These are phyloP conservation scores for Dujonia santamariae DNA, from an alignment of 1,139 yeast species.

Conservation along the genomic window DNA sequence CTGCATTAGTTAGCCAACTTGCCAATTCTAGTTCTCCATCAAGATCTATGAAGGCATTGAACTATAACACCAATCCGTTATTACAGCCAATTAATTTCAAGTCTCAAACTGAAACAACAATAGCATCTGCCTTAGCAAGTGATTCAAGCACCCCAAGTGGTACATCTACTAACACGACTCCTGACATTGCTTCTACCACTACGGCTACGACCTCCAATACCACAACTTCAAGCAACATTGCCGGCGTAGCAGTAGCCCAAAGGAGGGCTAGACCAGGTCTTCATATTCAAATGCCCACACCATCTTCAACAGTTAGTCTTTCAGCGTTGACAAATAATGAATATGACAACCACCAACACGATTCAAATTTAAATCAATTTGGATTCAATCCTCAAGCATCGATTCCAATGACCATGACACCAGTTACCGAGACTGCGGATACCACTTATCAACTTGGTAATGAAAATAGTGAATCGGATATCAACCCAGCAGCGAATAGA, in stretches of 20 bases:
- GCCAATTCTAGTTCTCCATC: conserved; percentile 38
- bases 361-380: conserved; percentile 53
- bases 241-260: conserved; percentile 10
- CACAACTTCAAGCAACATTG: background rate
- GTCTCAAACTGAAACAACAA: conserved; percentile 7
- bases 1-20: conserved; percentile 16
- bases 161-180: conserved; percentile 10
- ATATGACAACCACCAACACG: conserved; percentile 15
- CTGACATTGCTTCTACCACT: background rate
- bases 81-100: conserved; percentile 62
- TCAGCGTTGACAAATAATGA: conserved; percentile 35
- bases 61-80: conserved; percentile 43
- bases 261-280: conserved; percentile 37
- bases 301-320: conserved; percentile 32
- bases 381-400: conserved; percentile 56
- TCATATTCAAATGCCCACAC: conserved; percentile 50
- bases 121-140: conserved; percentile 6
- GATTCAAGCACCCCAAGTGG: conserved; percentile 4
- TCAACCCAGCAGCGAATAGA: background rate
- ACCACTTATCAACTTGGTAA: conserved; percentile 3
- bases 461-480: conserved; percentile 10
- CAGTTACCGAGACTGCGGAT: conserved; percentile 51
- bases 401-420: conserved; percentile 69
- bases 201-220: background rate
- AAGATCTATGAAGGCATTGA: conserved; percentile 55